Evolutionary conservation across 331 rosid genomes (phyloP).

Genomic region (Acacia pycnantha): DNA sequence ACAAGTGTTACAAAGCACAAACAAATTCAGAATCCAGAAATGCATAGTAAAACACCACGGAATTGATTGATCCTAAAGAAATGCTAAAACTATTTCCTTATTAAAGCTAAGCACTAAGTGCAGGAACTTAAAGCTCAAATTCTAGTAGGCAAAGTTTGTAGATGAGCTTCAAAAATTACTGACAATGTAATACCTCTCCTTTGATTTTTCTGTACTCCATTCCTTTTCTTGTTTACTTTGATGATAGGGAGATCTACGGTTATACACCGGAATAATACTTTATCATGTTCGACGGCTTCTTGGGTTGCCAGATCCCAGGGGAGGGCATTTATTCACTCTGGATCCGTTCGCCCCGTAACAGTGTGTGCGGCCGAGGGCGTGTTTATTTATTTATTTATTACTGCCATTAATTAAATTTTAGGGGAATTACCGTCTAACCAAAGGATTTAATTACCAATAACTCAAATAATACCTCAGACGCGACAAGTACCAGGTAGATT

Average conservation of each 20-base stretch:
- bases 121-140: background rate
- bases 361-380: too few relatives aligned
- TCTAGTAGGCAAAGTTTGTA: background rate
- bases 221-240: background rate
- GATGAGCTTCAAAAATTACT: background rate
- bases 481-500: too few relatives aligned
- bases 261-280: background rate
- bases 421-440: too few relatives aligned
- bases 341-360: background rate
- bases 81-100: too few relatives aligned
- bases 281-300: background rate
- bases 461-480: too few relatives aligned
- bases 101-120: background rate
- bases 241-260: constrained; percentile 19
- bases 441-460: too few relatives aligned
- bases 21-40: background rate
- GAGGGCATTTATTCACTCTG: background rate
- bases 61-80: background rate
- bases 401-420: too few relatives aligned
- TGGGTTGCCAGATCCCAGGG: background rate
- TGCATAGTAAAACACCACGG: constrained; percentile 14
- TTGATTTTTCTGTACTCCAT: constrained; percentile 58
- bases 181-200: constrained; percentile 35
- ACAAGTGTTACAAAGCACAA: background rate
- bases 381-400: too few relatives aligned